Evolutionary conservation across 768 basidiomycete genomes (phyloP), one percentile per base, ranked within the genome.

Genomic region (Pleurotus sapidus): DNA sequence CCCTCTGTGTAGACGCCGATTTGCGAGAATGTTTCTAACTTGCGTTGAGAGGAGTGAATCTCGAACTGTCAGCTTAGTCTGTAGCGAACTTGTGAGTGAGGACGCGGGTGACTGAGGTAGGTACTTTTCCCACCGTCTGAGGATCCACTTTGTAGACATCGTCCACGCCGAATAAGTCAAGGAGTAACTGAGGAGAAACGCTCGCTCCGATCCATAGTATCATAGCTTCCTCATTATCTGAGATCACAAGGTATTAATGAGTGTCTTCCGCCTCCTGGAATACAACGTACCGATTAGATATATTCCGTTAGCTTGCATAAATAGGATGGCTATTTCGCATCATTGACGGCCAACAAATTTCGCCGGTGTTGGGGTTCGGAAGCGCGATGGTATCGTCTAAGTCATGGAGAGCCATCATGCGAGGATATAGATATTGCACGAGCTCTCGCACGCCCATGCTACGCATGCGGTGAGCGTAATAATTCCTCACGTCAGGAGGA

Each of bases 401-500:
- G 67, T 93, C 91, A 66, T 99, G 96, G 0, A 98, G 73, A 3
- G 95, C 92, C 30, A 98, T 74, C 59, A 98, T 74, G 18, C 86
- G 83, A 5, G 97, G 97, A 70, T 98, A 98, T 12, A 98, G 80
- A 61, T 91, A 78, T 57, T 86, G 84, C 68, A 96, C 83, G 8
- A 88, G 80, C 38, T 75, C 74, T 15, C 89, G 84, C 8, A 90
- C 84, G 53, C 84, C 77, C 77, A 88, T 83, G 0, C 85, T 83
- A 60, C 84, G 80, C 48, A 97, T 77, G 62, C 84, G 82, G 61
- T 95, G 90, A 49, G 87, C 86, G 65, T 89, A 82, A 66, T 88
- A 90, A 62, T 94, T 93, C 51, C 97, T 88, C 9, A 95, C 93
- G 64, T 98, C 97, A n/a, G n/a, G 94, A 88, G 5, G 90, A 87